Evolutionary conservation across 495 filamentous ascomycete genomes (phyloP), one percentile per base, ranked within the genome.

Genomic region (Thozetella sp.): DNA sequence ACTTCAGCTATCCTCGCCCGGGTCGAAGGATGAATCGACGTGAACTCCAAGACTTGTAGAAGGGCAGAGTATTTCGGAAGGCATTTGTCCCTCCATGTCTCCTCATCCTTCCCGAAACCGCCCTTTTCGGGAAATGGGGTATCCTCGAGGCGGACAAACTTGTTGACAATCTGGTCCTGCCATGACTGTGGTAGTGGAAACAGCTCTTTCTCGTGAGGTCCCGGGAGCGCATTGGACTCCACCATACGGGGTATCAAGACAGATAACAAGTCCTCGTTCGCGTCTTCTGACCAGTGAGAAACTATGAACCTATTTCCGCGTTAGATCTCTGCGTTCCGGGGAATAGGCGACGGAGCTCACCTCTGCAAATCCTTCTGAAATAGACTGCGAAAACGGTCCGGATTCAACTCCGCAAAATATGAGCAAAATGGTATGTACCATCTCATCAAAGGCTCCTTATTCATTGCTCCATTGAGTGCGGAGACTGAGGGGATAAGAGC

Each of bases 351-450:
- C 37, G n/a, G 22, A 13, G 40, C 73, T 63, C 67, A 90, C 87
- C 83, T 91, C 68, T 93, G 89, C 61, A 98, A 91, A 63, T 91
- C 86, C 53, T 91, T 91, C 13, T 92, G 76, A 12, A 96, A 75
- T 12, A 97, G 79, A 54, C 83, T 83, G 46, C 87, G 79, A 69
- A 98, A 99, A 45, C 91, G 82, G 55, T 94, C 89, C 11, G 80
- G 67, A 46, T 90, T 87, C 57, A 93, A 76, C 43, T 91, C 83
- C 0, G 89, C 84, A 61, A 93, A 86, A 27, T 91, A 88, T 15
- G 87, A 87, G 69, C 90, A 97, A 67, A 97, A 97, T 3, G 85
- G 80, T 51, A 97, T 77, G 71, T 98, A 98, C 75, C 86, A 84
- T 54, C 69, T 69, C 59, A 86, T 84, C 54, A 90, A 79, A 1